Base-by-base conservation (phyloP, 164 flowering plant species). In the grape (Vitis vinifera) region DNA sequence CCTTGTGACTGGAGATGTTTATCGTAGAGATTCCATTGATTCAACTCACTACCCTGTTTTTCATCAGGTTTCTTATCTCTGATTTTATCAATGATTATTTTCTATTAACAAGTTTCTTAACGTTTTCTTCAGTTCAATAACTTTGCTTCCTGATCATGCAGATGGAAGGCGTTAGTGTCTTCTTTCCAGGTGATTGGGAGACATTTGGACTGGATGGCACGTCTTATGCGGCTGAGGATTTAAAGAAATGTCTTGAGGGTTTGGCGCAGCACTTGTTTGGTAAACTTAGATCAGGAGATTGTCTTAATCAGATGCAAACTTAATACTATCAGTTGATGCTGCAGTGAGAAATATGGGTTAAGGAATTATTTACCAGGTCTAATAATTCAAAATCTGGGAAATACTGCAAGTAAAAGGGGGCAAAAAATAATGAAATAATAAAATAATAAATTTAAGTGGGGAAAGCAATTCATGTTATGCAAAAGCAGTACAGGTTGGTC, bases 1-100 rank as follows among this genome's bases (percentile, higher is more conserved):
- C 69, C 87, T 88, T 76, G 89, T 86, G 49, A 84, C 87, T 64
- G 89, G 91, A 72, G 91, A 88, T 86, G 89, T 88, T 69, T 88
- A 87, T 31, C 44, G 8, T 31, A 31, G 44, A 31, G 44, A 31
- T 31, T 31, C 44, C 44, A 31, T 31, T 31, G 89, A 88, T 71
- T 78, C 91, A 48, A 88, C 91, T 71, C 89, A 88, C 64, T 88
- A 88, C 69, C 91, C 91, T 31, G 87, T 88, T 48, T 88, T 88
- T 75, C 91, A 88, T 77, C 91, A 88, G 91, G 91, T 88, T 55
- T 61, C 48, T 53, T n/a, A 14, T 65, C 8, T n/a, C 10, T 31
- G 44, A 56, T 30, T 65, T 5, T 50, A 13, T 3, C 14, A 67
- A 19, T 59, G 51, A 53, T 57, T 12, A 2, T 49, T 31, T 31